Evolutionary conservation across 108 stramenopile species (phyloP).

Genomic region (Discostella stelligeroides): DNA sequence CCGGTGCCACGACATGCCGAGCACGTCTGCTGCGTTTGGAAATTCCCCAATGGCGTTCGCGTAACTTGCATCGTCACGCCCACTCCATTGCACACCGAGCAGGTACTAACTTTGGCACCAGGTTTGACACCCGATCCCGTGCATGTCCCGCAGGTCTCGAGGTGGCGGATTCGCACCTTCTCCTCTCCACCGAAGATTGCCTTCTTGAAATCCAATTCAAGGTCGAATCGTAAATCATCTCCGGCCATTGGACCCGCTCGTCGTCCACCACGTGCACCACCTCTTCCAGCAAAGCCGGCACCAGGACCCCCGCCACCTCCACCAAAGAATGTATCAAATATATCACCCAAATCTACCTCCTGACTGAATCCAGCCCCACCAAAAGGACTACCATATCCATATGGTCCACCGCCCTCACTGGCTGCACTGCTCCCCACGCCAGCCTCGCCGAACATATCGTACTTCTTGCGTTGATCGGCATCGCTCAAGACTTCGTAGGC

Average conservation of each 20-base stretch:
- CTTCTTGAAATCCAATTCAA: conserved; percentile 95
- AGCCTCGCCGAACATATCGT: conserved; percentile 89
- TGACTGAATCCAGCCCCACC: conserved; percentile 81
- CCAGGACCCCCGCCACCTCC: conserved; percentile 61
- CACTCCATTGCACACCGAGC: conserved; percentile 81
- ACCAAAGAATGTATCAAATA: conserved; percentile 96
- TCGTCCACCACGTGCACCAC: conserved; percentile 58
- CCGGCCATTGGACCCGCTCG: conserved; percentile 79
- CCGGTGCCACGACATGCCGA: conserved; percentile 93
- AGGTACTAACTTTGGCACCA: conserved; percentile 78
- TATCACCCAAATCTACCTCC: conserved; percentile 95
- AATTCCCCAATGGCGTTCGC: conserved; percentile 94
- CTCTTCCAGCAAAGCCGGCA: conserved; percentile 54
- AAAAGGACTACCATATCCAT: conserved; percentile 54
- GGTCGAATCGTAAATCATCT: conserved; percentile 91
- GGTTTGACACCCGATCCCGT: conserved; percentile 90
- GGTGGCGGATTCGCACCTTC: conserved; percentile 92
- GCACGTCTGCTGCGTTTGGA: conserved; percentile 96
- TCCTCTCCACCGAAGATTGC: conserved; percentile 96
- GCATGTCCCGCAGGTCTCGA: conserved; percentile 92
- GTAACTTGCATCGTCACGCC: conserved; percentile 95
- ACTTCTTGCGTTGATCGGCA: conserved; percentile 82
- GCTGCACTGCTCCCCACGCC: conserved; percentile 65
- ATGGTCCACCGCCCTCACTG: conserved; percentile 54
- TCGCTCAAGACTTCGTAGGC: conserved; percentile 93